Conservation (phyloP, 2,329 filamentous ascomycete genomes). For the Nemania sp. region DNA sequence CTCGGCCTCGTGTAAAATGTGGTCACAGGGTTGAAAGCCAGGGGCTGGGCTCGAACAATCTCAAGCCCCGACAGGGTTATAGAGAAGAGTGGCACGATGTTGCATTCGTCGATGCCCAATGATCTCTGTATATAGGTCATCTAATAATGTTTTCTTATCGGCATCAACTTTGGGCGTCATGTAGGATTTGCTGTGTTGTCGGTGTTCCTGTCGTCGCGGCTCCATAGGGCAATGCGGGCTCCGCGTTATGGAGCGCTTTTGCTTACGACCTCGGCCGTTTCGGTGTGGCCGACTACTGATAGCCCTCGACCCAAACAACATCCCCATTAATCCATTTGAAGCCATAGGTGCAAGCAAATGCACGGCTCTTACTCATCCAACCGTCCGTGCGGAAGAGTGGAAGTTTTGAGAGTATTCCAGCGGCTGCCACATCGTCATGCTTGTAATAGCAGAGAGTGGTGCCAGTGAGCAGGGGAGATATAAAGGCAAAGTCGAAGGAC, state of each 20-base stretch:
- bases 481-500: constrained; percentile 3
- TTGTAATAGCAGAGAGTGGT: not conserved
- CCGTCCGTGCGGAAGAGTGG: constrained; percentile 3
- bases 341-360: constrained; percentile 1
- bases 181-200: not conserved
- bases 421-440: not conserved
- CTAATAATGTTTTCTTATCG: not conserved
- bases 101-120: not conserved
- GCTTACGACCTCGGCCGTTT: not conserved
- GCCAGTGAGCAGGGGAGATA: no score
- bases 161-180: not conserved
- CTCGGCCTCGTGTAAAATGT: not conserved
- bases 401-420: not conserved
- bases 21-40: not conserved
- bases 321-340: not conserved
- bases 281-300: not conserved
- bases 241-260: not conserved
- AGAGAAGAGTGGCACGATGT: not conserved
- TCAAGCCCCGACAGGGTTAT: not conserved
- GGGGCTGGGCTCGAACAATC: not conserved
- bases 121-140: not conserved
- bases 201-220: not conserved
- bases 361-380: constrained; percentile 17
- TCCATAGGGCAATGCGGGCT: not conserved
- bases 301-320: not conserved